Conservation (phyloP, 1,284 basidiomycete species). For the Tilletia walkeri region DNA sequence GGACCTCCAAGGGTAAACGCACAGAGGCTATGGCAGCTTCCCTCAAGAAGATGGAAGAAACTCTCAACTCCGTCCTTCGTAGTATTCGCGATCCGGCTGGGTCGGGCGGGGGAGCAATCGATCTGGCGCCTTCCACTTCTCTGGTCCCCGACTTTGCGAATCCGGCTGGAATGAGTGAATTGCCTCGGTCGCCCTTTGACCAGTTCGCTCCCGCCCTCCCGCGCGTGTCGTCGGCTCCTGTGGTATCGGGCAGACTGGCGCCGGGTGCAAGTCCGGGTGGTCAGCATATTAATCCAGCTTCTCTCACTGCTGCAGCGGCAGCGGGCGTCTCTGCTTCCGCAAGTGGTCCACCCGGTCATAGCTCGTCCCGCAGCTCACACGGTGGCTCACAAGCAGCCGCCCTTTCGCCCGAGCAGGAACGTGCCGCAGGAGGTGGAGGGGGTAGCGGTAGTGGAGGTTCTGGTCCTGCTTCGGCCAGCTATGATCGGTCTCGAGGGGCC, state of each 20-base stretch:
- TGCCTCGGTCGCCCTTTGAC: conserved; percentile 39
- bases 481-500: background rate
- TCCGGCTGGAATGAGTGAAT: conserved; percentile 24
- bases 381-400: conserved; percentile 7
- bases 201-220: conserved; percentile 28
- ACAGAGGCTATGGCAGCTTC: conserved; percentile 50
- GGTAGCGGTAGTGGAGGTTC: background rate
- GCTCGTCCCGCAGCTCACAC: conserved; percentile 13
- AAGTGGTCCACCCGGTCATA: background rate
- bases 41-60: conserved; percentile 53
- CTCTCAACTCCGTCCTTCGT: conserved; percentile 46
- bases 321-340: background rate
- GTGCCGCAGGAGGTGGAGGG: background rate
- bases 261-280: conserved; percentile 14
- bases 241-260: no score
- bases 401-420: conserved; percentile 9
- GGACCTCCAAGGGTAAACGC: conserved; percentile 50
- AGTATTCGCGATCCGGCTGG: conserved; percentile 44
- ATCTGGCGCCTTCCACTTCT: background rate
- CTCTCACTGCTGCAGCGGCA: background rate
- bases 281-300: conserved; percentile 14
- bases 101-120: background rate
- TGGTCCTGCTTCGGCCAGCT: background rate
- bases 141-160: background rate
- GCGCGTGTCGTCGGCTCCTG: conserved; percentile 15